phyloP scores from a whole-genome alignment of 352 stramenopile genomes.

The Pythium apleroticum region DNA sequence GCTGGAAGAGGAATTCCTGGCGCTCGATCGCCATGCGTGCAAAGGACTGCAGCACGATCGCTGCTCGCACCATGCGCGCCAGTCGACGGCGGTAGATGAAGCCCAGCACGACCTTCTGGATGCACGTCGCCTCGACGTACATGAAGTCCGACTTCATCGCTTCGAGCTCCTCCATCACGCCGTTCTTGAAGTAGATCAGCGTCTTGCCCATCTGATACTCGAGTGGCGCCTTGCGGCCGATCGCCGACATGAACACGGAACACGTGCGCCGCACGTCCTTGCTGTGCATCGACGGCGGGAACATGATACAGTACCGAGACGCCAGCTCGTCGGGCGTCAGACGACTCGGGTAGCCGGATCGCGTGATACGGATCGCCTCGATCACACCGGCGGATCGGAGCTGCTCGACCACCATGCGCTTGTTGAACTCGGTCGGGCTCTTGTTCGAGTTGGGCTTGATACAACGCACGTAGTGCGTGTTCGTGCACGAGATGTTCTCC shows the following conservation, averaged over 20 bases:
- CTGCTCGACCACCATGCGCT: slow-evolving; percentile 91
- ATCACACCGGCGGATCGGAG: slow-evolving; percentile 91
- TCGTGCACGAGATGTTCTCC: slow-evolving; percentile 85
- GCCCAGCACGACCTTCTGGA: slow-evolving; percentile 79
- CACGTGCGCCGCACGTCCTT: slow-evolving; percentile 76
- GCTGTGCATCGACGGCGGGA: slow-evolving; percentile 85
- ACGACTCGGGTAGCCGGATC: slow-evolving; percentile 90
- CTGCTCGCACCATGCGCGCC: slow-evolving; percentile 59
- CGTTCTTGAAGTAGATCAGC: slow-evolving; percentile 96
- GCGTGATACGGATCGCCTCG: slow-evolving; percentile 91
- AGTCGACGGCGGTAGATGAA: slow-evolving; percentile 80
- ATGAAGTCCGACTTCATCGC: slow-evolving; percentile 92
- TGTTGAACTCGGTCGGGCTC: slow-evolving; percentile 83
- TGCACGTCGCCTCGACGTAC: slow-evolving; percentile 87
- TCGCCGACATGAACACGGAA: slow-evolving; percentile 77
- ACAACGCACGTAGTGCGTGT: slow-evolving; percentile 87
- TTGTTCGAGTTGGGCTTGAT: slow-evolving; percentile 91
- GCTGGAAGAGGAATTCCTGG: slow-evolving; percentile 70
- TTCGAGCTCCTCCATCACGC: slow-evolving; percentile 94
- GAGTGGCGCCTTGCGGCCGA: slow-evolving; percentile 78
- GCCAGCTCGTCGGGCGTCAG: slow-evolving; percentile 83
- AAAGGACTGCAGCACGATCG: slow-evolving; percentile 82
- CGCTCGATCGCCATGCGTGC: slow-evolving; percentile 74
- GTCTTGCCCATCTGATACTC: slow-evolving; percentile 93
- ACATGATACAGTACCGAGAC: slow-evolving; percentile 88